Conservation (phyloP, 2,329 filamentous ascomycete species). For the Dothiorella sarmentorum region DNA sequence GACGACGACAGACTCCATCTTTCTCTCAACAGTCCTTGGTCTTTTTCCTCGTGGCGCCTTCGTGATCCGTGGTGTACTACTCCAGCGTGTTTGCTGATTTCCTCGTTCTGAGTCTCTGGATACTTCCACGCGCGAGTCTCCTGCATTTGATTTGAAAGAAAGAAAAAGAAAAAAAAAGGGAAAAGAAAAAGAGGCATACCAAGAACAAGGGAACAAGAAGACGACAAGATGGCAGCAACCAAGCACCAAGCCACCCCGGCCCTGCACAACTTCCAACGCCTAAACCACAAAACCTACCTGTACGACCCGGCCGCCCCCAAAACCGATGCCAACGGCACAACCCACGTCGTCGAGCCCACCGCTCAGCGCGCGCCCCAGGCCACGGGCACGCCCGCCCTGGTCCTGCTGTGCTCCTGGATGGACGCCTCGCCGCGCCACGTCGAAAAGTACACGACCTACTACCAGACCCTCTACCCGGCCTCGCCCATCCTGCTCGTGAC, state of each 20-base stretch:
- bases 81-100: too few species aligned
- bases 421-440: constrained; percentile 35
- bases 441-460: constrained; percentile 35
- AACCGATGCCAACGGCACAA: too few species aligned
- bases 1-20: too few species aligned
- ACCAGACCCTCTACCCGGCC: constrained; percentile 31
- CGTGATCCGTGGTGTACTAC: too few species aligned
- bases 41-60: too few species aligned
- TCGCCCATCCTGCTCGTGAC: constrained; percentile 32
- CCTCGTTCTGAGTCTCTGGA: too few species aligned
- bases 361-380: neutral
- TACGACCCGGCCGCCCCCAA: constrained; percentile 24
- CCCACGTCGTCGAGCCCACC: constrained; percentile 15
- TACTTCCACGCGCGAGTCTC: too few species aligned
- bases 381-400: constrained; percentile 24
- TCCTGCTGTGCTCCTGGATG: constrained; percentile 36
- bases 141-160: too few species aligned
- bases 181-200: neutral
- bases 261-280: constrained; percentile 30
- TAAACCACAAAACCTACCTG: constrained; percentile 35
- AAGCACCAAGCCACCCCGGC: constrained; percentile 7
- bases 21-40: too few species aligned
- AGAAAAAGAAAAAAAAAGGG: neutral
- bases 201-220: neutral
- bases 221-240: neutral